Evolutionary conservation across 306 rosid species (phyloP).

Genomic region (Quercus glauca): DNA sequence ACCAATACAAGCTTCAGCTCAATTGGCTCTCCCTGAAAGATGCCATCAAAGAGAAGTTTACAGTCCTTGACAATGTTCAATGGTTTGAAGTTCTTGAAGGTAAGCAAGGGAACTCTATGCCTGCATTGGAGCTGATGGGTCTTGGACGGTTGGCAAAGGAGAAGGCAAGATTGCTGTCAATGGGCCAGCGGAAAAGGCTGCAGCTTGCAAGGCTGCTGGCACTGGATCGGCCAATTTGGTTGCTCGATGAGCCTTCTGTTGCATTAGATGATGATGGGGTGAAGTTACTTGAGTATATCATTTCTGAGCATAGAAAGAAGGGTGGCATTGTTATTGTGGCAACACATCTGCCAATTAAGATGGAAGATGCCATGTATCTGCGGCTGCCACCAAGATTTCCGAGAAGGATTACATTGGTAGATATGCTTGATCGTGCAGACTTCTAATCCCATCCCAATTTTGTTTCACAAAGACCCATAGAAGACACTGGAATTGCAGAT

Average conservation of each 20-base stretch:
- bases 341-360: conserved; percentile 63
- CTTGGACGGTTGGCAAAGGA: conserved; percentile 72
- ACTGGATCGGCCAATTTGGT: conserved; percentile 83
- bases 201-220: conserved; percentile 90
- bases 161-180: conserved; percentile 73
- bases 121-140: conserved; percentile 84
- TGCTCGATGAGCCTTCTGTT: conserved; percentile 91
- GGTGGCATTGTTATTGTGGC: conserved; percentile 86
- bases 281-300: conserved; percentile 67
- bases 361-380: conserved; percentile 69
- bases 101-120: conserved; percentile 67
- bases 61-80: conserved; percentile 61
- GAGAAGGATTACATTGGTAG: conserved; percentile 65
- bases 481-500: background rate
- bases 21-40: conserved; percentile 87
- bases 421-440: conserved; percentile 71
- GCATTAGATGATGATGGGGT: conserved; percentile 87
- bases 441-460: conserved; percentile 22
- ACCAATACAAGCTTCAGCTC: conserved; percentile 87
- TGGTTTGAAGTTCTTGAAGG: conserved; percentile 85
- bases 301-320: conserved; percentile 72
- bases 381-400: conserved; percentile 91
- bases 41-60: conserved; percentile 50
- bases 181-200: conserved; percentile 85
- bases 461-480: background rate